Evolutionary conservation across 495 filamentous ascomycete species (phyloP).

Genomic region (Glutinoglossum americanum): DNA sequence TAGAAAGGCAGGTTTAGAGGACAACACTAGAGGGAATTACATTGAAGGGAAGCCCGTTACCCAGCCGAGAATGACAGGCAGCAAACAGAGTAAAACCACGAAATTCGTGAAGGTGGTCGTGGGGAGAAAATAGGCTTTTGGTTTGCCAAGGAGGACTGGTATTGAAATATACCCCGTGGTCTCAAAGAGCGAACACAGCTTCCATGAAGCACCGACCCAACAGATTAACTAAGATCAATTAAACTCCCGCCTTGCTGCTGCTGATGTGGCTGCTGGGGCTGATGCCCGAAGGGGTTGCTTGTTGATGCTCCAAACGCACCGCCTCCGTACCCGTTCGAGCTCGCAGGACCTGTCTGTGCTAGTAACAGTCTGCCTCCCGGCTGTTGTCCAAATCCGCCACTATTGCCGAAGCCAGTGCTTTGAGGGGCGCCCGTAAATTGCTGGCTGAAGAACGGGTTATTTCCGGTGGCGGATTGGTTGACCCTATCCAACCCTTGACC

Average conservation of each 20-base stretch:
- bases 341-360: conserved; percentile 57
- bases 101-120: background rate
- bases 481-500: conserved; percentile 50
- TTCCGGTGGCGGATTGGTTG: conserved; percentile 51
- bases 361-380: conserved; percentile 30
- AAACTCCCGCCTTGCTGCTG: conserved; percentile 53
- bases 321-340: conserved; percentile 27
- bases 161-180: background rate
- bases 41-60: background rate
- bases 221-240: conserved; percentile 53
- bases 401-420: conserved; percentile 17
- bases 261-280: conserved; percentile 18
- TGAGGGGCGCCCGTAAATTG: conserved; percentile 70
- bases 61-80: background rate
- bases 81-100: background rate
- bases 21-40: background rate
- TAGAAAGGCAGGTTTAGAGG: background rate
- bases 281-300: conserved; percentile 20
- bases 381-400: conserved; percentile 10
- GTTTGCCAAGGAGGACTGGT: background rate
- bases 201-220: background rate
- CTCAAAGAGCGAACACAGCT: background rate
- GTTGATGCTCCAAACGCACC: conserved; percentile 43
- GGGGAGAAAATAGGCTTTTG: background rate
- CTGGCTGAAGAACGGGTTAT: conserved; percentile 70